A percentile compares a stretch with the other conserved stretches of the same genome.
Evolutionary conservation across 148 eudicot species (phyloP).

Genomic region (Heliamphora exappendiculata): DNA sequence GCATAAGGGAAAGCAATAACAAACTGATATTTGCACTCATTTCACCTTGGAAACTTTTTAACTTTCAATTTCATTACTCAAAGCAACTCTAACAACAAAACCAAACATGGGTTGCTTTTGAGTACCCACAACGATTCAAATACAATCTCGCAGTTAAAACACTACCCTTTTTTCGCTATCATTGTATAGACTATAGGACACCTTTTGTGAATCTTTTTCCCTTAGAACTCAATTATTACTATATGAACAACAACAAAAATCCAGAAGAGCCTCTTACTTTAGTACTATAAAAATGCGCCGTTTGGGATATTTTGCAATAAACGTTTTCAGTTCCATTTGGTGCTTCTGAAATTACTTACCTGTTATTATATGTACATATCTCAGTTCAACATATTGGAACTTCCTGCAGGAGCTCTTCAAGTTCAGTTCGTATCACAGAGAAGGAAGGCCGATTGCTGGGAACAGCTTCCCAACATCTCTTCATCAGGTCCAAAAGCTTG

Average conservation of each 20-base stretch:
- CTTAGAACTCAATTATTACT: background rate
- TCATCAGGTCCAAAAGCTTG: slow-evolving; percentile 58
- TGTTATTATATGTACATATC: background rate
- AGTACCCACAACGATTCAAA: background rate
- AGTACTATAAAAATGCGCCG: slow-evolving; percentile 14
- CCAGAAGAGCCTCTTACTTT: slow-evolving; percentile 9
- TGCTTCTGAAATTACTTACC: slow-evolving; percentile 31
- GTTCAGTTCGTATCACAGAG: slow-evolving; percentile 52
- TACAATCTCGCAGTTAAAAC: background rate
- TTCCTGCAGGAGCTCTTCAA: slow-evolving; percentile 54
- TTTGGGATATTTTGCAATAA: slow-evolving; percentile 12
- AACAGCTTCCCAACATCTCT: slow-evolving; percentile 68
- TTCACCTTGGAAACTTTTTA: background rate
- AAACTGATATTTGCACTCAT: background rate
- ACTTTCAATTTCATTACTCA: background rate
- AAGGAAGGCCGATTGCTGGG: slow-evolving; percentile 66
- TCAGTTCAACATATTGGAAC: slow-evolving; percentile 21
- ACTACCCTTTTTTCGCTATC: background rate
- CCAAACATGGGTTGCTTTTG: background rate
- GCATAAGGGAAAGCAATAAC: background rate
- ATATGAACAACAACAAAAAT: background rate
- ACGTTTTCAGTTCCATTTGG: slow-evolving; percentile 26
- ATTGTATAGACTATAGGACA: background rate
- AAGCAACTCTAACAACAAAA: slow-evolving; percentile 4
- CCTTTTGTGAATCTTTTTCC: slow-evolving; percentile 17